phyloP scores from a whole-genome alignment of 2,329 filamentous ascomycete species.

The Fusarium sp. region DNA sequence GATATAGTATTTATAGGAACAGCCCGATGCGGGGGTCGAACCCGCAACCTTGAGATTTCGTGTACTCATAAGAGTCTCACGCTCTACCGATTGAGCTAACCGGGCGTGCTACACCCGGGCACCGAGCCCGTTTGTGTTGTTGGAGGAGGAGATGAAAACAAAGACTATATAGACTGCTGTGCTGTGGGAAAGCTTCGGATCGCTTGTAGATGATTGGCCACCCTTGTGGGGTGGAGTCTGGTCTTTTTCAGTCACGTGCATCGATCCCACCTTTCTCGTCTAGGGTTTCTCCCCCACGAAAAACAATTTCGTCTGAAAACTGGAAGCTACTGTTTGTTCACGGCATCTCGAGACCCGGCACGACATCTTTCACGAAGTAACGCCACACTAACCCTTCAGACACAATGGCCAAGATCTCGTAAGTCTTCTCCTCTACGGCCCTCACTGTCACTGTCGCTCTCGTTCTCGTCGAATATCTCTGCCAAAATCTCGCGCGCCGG shows the following conservation, averaged over 20 bases:
- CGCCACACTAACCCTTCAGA: constrained; percentile 56
- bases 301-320: constrained; percentile 31
- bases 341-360: constrained; percentile 51
- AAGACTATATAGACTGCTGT: accelerated
- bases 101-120: constrained; percentile 60
- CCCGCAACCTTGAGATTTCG: constrained; percentile 64
- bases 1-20: constrained; percentile 47
- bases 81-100: constrained; percentile 62
- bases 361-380: constrained; percentile 51
- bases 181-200: not conserved
- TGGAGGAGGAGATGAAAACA: constrained; percentile 3
- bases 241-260: constrained; percentile 45
- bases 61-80: constrained; percentile 68
- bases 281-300: constrained; percentile 54
- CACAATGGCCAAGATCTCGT: constrained; percentile 72
- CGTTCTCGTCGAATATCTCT: constrained; percentile 23
- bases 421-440: constrained; percentile 48
- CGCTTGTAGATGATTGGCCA: constrained; percentile 1
- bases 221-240: not conserved
- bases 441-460: constrained; percentile 4
- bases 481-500: constrained; percentile 11
- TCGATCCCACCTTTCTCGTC: constrained; percentile 35
- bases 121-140: constrained; percentile 37
- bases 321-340: constrained; percentile 43
- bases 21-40: constrained; percentile 60